Percentiles rank a stretch among this genome's conserved stretches.
These are phyloP conservation scores for Leishmania tarentolae DNA, from an alignment of 208 protist species.

Conservation along the genomic window DNA sequence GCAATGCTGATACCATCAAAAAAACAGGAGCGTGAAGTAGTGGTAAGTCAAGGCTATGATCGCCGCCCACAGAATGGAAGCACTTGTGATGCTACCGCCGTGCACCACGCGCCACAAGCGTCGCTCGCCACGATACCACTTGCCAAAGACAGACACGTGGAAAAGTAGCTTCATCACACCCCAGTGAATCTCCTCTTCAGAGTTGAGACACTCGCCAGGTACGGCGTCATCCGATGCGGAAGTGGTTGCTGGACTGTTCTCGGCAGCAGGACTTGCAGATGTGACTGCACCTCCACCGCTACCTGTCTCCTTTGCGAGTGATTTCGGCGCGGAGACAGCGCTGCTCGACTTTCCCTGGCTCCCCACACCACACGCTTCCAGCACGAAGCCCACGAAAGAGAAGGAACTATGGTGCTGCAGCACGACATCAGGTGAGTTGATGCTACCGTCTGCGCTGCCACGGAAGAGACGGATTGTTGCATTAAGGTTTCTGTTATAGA, in stretches of 20 bases:
- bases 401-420: conserved; percentile 58
- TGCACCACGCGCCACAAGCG: conserved; percentile 46
- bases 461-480: conserved; percentile 61
- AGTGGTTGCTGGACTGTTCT: not conserved
- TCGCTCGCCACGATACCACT: conserved; percentile 45
- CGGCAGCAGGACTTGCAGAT: not conserved
- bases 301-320: not conserved
- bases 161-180: conserved; percentile 96
- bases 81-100: conserved; percentile 47
- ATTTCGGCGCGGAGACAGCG: not conserved
- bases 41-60: conserved; percentile 82
- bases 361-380: conserved; percentile 59
- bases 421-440: conserved; percentile 47
- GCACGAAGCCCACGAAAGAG: conserved; percentile 67
- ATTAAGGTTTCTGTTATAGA: conserved; percentile 60
- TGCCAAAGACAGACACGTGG: conserved; percentile 97
- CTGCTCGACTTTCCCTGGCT: conserved; percentile 18
- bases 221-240: conserved; percentile 5
- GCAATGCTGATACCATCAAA: not conserved
- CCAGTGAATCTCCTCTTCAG: conserved; percentile 63
- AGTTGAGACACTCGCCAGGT: conserved; percentile 3
- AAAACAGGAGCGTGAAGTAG: conserved; percentile 93
- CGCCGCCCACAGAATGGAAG: conserved; percentile 37
- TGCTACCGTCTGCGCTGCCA: conserved; percentile 56
- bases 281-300: not conserved